Evolutionary conservation across 2,329 filamentous ascomycete genomes (phyloP).

Genomic region (Botrytis squamosa): DNA sequence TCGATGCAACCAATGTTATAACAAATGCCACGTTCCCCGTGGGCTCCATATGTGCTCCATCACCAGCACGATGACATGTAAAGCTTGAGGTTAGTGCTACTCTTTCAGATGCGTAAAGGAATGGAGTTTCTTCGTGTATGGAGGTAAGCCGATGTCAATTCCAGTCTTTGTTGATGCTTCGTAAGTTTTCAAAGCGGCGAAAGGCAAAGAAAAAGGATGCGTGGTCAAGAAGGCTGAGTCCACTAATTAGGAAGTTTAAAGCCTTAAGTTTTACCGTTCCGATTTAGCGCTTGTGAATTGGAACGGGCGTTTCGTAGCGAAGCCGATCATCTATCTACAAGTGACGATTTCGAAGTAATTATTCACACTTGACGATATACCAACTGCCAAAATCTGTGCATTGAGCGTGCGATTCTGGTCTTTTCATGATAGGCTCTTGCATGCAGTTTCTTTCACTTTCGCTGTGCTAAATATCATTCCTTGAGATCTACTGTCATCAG

Average conservation of each 20-base stretch:
- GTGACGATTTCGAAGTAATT: conserved; percentile 20
- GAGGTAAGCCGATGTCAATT: background rate
- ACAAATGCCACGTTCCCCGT: conserved; percentile 14
- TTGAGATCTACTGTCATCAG: background rate
- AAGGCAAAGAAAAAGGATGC: background rate
- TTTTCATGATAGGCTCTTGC: conserved; percentile 8
- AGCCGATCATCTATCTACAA: conserved; percentile 16
- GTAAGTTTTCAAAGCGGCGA: background rate
- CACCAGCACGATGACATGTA: conserved; percentile 8
- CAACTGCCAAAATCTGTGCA: background rate
- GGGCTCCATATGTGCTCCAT: background rate
- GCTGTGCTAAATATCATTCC: background rate
- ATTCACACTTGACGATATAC: conserved; percentile 11
- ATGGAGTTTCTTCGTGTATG: background rate
- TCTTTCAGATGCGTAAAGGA: background rate
- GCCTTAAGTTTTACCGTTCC: conserved; percentile 1
- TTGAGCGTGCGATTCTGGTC: conserved; percentile 3
- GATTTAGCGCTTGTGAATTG: conserved; percentile 14
- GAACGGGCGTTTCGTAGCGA: conserved; percentile 16
- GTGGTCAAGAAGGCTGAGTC: conserved; percentile 16
- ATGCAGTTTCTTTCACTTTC: conserved; percentile 2
- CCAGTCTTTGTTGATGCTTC: conserved; percentile 9
- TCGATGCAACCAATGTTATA: background rate
- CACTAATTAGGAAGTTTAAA: conserved; percentile 5
- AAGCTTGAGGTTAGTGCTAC: background rate